phyloP scores from a whole-genome alignment of 345 rosid species.

The Melastoma malabathricum region DNA sequence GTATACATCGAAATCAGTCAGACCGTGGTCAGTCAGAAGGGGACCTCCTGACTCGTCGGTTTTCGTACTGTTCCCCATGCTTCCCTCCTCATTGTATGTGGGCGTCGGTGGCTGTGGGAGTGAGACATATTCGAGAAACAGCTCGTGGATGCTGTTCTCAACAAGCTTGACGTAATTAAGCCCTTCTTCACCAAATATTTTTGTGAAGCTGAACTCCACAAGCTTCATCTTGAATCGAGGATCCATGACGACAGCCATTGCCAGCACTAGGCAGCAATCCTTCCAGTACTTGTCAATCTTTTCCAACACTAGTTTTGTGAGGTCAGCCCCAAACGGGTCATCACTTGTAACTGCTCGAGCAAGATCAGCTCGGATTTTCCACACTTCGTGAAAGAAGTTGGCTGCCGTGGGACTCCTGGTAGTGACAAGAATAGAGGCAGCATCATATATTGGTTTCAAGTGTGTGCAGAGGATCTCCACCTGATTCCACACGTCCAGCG shows the following conservation, averaged over 20 bases:
- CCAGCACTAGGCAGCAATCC: slow-evolving; percentile 75
- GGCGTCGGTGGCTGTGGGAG: slow-evolving; percentile 63
- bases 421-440: slow-evolving; percentile 42
- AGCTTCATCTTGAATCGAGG: slow-evolving; percentile 97
- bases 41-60: slow-evolving; percentile 26
- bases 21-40: slow-evolving; percentile 42
- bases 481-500: slow-evolving; percentile 62
- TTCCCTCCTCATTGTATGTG: slow-evolving; percentile 42
- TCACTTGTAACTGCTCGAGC: slow-evolving; percentile 36
- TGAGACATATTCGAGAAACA: slow-evolving; percentile 57
- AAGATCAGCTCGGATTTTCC: slow-evolving; percentile 78
- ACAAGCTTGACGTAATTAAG: slow-evolving; percentile 47
- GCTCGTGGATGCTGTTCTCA: slow-evolving; percentile 74
- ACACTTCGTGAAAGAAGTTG: slow-evolving; percentile 65
- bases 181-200: slow-evolving; percentile 71
- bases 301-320: slow-evolving; percentile 50
- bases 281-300: slow-evolving; percentile 63
- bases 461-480: slow-evolving; percentile 52
- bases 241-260: slow-evolving; percentile 84
- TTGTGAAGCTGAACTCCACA: slow-evolving; percentile 84
- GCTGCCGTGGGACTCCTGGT: slow-evolving; percentile 35
- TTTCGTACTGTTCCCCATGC: slow-evolving; percentile 12
- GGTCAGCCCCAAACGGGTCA: slow-evolving; percentile 38
- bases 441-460: slow-evolving; percentile 69
- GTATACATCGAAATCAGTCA: slow-evolving; percentile 68